Base-by-base conservation (phyloP, 2,329 filamentous ascomycete species). In the Zasmidium citrigriseum region DNA sequence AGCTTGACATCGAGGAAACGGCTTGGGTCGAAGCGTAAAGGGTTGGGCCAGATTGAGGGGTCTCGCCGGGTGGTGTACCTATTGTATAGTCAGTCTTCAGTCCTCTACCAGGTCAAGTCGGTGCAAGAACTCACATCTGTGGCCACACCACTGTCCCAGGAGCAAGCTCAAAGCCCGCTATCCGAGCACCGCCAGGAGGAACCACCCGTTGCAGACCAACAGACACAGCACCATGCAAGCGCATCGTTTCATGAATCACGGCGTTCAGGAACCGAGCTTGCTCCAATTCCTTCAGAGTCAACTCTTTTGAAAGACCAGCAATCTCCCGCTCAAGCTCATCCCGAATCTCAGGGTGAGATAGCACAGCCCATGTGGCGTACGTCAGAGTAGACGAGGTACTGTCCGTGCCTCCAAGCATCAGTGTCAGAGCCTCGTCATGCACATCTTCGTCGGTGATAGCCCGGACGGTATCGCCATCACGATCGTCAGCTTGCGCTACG, bases 161-260 rank as follows among this genome's bases (percentile, higher is more conserved):
- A 12, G 57, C 54, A 55, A 62, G 60, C 10, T 62, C 60, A 25
- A 55, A 62, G 16, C 60, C 60, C 14, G 58, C 57, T 20, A 62
- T 62, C 18, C 45, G 58, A 44, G 63, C 64, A 14, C 75, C 75
- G n/a, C 70, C 66, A 11, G 64, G 54, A 3, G 75, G 75, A 2
- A 73, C 70, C 2, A 71, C 67, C n/a, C 75, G 68, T 23, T 74
- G 74, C 12, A 76, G 63, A 27, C 68, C 70, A 16, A 70, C 68
- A 1, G 75, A 74, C 2, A 73, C 74, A 45, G 60, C 51, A 22
- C 71, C 70, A 54, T 75, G 72, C 20, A 77, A 57, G 1, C 76
- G 70, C 45, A 76, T 57, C 1, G 75, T 75, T 52, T 78, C 76
- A 27, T 76, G 66, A n/a, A 78, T 73, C 1, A 75, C 72, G 2